Evolutionary conservation across 129 eudicot species (phyloP), one percentile per base, ranked within the genome.

Genomic region (Chrysanthemum seticuspe): DNA sequence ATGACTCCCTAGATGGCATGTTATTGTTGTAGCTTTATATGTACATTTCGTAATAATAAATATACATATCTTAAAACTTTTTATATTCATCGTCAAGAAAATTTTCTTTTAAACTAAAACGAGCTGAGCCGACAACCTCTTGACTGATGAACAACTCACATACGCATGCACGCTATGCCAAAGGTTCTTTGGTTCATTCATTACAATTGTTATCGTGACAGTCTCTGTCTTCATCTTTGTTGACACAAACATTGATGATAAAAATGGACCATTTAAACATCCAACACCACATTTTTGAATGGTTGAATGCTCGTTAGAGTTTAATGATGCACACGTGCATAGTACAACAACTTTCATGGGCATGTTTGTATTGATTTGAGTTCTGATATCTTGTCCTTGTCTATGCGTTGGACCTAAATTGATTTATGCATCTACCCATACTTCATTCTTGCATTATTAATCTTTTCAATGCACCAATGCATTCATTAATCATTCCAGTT

Each of bases 261-360:
- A 76, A 60, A 75, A 75, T 75, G 9, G 79, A 75, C 79, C 45
- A 65, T 65, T 75, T 29, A 15, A 76, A 54, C 73, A 67, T 66
- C 64, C 58, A 65, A 65, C 65, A 75, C 79, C 79, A 75, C 68
- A 76, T 21, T 27, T 76, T 44, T 76, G 52, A 76, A 67, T 44
- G 74, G 80, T 66, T 55, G 79, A 31, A 57, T 76, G 47, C 7
- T 9, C 10, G 49, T 69, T 68, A 2, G 54, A 31, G 78, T 76
- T 67, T 76, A 76, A 76, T 67, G 80, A 68, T 76, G 53, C 80
- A 76, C 80, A 76, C 80, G 80, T 76, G 80, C 80, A 59, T 76
- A 10, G 80, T 76, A 76, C 80, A 76, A 76, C 74, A 67, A 50
- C 74, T 59, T 76, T 68, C 74, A 76, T 76, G 74, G 74, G 74